phyloP scores from a whole-genome alignment of 257 asterid genomes.

The Linderniella brevidens region DNA sequence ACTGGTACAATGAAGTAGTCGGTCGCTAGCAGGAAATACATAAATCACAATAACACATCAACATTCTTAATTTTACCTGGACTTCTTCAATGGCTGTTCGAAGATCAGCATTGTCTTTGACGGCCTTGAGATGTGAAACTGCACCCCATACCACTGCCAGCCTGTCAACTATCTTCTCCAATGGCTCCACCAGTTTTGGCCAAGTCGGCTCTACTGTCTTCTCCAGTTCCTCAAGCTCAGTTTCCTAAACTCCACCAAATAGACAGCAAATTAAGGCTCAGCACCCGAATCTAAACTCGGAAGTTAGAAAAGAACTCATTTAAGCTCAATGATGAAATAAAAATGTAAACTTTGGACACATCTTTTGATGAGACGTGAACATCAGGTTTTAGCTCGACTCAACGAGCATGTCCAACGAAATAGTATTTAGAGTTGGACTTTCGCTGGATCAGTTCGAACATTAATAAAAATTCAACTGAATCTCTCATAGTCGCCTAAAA shows the following conservation, averaged over 20 bases:
- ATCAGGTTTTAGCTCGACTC: too few relatives aligned
- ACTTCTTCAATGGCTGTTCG: slow-evolving; percentile 96
- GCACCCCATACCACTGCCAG: slow-evolving; percentile 86
- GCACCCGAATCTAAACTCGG: too few relatives aligned
- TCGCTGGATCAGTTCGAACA: too few relatives aligned
- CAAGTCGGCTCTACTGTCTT: slow-evolving; percentile 82
- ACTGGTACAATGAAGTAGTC: not conserved
- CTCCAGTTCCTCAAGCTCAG: slow-evolving; percentile 71
- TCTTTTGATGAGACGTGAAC: too few relatives aligned
- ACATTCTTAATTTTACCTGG: slow-evolving; percentile 33
- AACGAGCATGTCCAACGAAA: too few relatives aligned
- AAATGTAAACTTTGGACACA: too few relatives aligned
- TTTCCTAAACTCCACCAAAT: slow-evolving; percentile 30
- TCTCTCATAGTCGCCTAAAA: too few relatives aligned
- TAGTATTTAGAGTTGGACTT: too few relatives aligned
- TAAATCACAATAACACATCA: not conserved
- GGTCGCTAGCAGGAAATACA: not conserved
- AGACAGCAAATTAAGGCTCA: slow-evolving; percentile 6
- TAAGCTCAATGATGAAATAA: too few relatives aligned
- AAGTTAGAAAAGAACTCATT: too few relatives aligned
- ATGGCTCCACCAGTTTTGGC: slow-evolving; percentile 94
- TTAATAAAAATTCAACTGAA: too few relatives aligned
- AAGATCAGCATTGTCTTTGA: slow-evolving; percentile 72
- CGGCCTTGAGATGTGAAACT: slow-evolving; percentile 83
- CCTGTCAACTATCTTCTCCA: slow-evolving; percentile 65